Conservation (phyloP, 805 yeast species). For the Hanseniaspora lindneri region DNA sequence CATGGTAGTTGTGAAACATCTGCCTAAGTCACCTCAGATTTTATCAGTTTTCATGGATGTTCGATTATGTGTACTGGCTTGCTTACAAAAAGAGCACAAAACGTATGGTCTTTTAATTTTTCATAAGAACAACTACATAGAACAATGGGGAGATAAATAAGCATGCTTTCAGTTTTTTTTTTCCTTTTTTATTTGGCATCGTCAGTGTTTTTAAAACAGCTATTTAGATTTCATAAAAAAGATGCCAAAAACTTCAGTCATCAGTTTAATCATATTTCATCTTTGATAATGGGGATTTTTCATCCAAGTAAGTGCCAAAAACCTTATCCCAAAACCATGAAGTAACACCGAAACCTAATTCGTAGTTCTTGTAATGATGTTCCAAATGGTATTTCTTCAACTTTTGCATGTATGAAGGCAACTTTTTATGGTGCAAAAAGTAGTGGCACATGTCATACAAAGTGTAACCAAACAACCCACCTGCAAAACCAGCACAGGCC, state of each 20-base stretch:
- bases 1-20: no score
- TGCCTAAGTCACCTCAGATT: no score
- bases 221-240: no score
- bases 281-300: conserved; percentile 28
- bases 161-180: no score
- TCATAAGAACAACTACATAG: no score
- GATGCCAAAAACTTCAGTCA: background rate
- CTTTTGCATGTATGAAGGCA: conserved; percentile 66
- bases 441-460: conserved; percentile 91
- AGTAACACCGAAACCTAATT: conserved; percentile 94
- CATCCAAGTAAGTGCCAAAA: conserved; percentile 66
- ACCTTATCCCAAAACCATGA: conserved; percentile 87
- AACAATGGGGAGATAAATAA: no score
- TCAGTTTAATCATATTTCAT: conserved; percentile 27
- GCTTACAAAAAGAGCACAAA: no score
- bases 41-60: no score
- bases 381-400: conserved; percentile 86
- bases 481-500: conserved; percentile 90
- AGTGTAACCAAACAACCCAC: conserved; percentile 90
- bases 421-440: conserved; percentile 73
- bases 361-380: conserved; percentile 95
- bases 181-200: no score
- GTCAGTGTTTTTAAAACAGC: no score
- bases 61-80: no score
- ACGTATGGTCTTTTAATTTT: no score